These are phyloP conservation scores for Homolaphlyctis polyrhiza DNA, from an alignment of 371 early-diverging fungal species.

Conservation along the genomic window DNA sequence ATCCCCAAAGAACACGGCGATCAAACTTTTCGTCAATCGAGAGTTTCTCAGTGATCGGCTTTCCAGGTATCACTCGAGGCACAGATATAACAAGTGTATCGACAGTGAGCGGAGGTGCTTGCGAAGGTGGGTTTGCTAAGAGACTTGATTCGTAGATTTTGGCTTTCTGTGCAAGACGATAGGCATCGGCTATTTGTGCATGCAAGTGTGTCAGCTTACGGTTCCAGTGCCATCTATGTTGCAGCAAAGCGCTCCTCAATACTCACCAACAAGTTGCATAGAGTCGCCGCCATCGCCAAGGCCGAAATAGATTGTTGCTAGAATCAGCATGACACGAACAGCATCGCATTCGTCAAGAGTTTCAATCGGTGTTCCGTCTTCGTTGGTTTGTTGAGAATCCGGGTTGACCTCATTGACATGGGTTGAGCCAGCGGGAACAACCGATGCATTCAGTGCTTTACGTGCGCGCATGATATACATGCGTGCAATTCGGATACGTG, in stretches of 20 bases:
- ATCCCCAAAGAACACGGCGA: slow-evolving; percentile 2
- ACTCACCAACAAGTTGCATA: slow-evolving; percentile 6
- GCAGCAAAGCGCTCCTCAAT: neutral
- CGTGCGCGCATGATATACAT: slow-evolving; percentile 1
- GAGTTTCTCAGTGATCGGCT: neutral
- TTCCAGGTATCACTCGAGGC: neutral
- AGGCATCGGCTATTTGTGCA: neutral
- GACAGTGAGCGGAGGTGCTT: neutral
- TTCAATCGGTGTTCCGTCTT: neutral
- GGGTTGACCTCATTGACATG: neutral
- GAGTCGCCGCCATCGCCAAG: slow-evolving; percentile 6
- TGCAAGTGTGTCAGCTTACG: neutral
- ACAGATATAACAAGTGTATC: slow-evolving; percentile 2
- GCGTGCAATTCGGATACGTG: slow-evolving; percentile 4
- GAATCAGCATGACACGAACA: slow-evolving; percentile 2
- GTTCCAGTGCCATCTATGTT: neutral
- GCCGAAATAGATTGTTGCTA: neutral
- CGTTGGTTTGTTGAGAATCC: neutral
- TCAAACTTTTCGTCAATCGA: neutral
- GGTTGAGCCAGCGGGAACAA: neutral
- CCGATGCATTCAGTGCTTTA: neutral
- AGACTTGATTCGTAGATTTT: neutral
- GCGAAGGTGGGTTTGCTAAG: neutral
- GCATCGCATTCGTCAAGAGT: slow-evolving; percentile 4
- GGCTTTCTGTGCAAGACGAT: neutral